These are phyloP conservation scores for Alternaria sp. DNA, from an alignment of 2,329 filamentous ascomycete species.

Conservation along the genomic window DNA sequence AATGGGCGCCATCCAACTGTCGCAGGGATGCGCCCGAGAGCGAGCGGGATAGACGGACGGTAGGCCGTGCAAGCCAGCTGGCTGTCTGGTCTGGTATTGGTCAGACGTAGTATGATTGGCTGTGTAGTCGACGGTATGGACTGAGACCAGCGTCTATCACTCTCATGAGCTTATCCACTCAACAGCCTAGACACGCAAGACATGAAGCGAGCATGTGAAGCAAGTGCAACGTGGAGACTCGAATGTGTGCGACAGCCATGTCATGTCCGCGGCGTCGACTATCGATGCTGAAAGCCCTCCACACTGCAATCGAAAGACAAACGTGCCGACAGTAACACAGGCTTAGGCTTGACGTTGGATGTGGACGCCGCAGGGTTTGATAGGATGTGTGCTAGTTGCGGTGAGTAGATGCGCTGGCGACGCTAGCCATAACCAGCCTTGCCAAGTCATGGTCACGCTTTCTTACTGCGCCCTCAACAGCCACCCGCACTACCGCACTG, in stretches of 20 bases:
- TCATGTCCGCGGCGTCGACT: slow-evolving; percentile 37
- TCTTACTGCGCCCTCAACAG: slow-evolving; percentile 32
- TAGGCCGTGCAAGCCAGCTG: slow-evolving; percentile 42
- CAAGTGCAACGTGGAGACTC: slow-evolving; percentile 52
- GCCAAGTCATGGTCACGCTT: slow-evolving; percentile 41
- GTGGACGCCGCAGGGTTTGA: slow-evolving; percentile 42
- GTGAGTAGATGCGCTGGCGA: slow-evolving; percentile 51
- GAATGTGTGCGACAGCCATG: slow-evolving; percentile 46
- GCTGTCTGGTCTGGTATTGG: slow-evolving; percentile 28
- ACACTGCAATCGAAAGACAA: slow-evolving; percentile 39
- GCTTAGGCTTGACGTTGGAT: slow-evolving; percentile 44
- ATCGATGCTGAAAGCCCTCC: slow-evolving; percentile 25
- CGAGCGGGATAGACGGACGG: slow-evolving; percentile 48
- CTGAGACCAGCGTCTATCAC: slow-evolving; percentile 20
- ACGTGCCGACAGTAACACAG: slow-evolving; percentile 49
- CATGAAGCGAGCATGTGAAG: slow-evolving; percentile 29
- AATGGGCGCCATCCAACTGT: slow-evolving; percentile 37
- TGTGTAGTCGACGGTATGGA: slow-evolving; percentile 10
- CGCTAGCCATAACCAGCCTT: slow-evolving; percentile 29
- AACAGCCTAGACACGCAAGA: slow-evolving; percentile 18
- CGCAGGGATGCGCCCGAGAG: slow-evolving; percentile 41
- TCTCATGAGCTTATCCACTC: slow-evolving; percentile 26
- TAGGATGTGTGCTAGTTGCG: slow-evolving; percentile 45
- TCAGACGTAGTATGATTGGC: slow-evolving; percentile 29
- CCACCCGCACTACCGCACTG: slow-evolving; percentile 35